Evolutionary conservation across 2,329 filamentous ascomycete genomes (phyloP).

Genomic region (Colletotrichum sp.): DNA sequence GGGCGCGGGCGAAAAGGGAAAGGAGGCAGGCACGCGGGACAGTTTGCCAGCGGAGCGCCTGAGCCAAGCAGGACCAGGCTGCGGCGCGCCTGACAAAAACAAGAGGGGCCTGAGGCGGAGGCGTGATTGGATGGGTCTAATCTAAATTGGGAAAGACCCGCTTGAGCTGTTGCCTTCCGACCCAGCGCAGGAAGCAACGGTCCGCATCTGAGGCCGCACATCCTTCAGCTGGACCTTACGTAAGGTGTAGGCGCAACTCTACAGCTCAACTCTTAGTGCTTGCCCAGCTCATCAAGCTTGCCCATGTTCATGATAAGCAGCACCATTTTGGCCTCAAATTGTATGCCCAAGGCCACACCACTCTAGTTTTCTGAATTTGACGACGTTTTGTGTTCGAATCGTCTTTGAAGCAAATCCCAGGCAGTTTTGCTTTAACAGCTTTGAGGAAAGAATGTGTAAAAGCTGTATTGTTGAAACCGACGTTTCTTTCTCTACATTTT

Average conservation of each 20-base stretch:
- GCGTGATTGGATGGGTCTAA: background rate
- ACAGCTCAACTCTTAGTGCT: background rate
- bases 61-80: background rate
- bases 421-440: background rate
- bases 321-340: background rate
- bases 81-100: slow-evolving; percentile 20
- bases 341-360: background rate
- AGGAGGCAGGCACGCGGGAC: slow-evolving; percentile 4
- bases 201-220: background rate
- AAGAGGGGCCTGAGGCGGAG: background rate
- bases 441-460: background rate
- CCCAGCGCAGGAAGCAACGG: slow-evolving; percentile 5
- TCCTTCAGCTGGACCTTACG: background rate
- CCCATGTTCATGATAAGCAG: background rate
- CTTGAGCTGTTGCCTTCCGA: slow-evolving; percentile 7
- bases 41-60: slow-evolving; percentile 6
- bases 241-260: background rate
- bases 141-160: background rate
- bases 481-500: background rate
- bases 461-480: background rate
- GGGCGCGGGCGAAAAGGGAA: slow-evolving; percentile 13
- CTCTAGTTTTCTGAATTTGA: background rate
- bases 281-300: background rate
- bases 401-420: background rate
- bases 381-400: background rate